Evolutionary conservation across 139 green algal genomes (phyloP).

Genomic region (Picochlorum sp.): DNA sequence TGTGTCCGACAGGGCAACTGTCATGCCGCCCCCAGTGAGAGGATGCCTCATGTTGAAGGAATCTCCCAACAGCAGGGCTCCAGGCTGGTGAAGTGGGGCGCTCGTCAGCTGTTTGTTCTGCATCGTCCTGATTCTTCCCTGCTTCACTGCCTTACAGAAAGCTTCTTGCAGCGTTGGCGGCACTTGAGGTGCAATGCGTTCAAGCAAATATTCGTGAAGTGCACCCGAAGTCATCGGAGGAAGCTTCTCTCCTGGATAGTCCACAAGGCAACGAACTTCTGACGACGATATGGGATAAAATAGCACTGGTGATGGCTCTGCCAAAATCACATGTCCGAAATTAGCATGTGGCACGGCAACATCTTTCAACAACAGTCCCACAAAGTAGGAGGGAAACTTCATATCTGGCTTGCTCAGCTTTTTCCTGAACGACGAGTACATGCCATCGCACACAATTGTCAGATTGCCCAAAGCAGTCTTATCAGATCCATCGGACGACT

Average conservation of each 20-base stretch:
- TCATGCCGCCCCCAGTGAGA: constrained; percentile 80
- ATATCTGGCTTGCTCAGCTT: constrained; percentile 59
- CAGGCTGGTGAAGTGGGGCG: constrained; percentile 62
- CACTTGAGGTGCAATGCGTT: constrained; percentile 49
- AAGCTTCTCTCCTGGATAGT: constrained; percentile 77
- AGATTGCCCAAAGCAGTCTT: constrained; percentile 59
- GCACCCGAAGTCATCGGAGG: constrained; percentile 40
- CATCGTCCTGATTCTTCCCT: constrained; percentile 62
- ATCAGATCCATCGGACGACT: constrained; percentile 34
- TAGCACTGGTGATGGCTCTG: constrained; percentile 88
- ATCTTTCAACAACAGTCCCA: constrained; percentile 77
- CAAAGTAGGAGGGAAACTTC: constrained; percentile 85
- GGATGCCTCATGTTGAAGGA: constrained; percentile 99
- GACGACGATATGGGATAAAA: constrained; percentile 94
- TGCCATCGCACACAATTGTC: constrained; percentile 91
- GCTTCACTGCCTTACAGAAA: constrained; percentile 60
- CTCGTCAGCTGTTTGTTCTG: constrained; percentile 64
- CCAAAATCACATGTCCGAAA: constrained; percentile 93
- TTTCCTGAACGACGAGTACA: constrained; percentile 87
- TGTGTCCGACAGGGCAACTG: constrained; percentile 88
- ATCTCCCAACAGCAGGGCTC: constrained; percentile 90
- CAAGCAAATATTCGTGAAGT: constrained; percentile 53
- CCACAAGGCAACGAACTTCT: constrained; percentile 86
- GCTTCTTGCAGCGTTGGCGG: constrained; percentile 55
- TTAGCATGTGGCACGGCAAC: constrained; percentile 67